Evolutionary conservation across 441 rosid species (phyloP), one percentile per base, ranked within the genome.

Genomic region (Francoa sonchifolia): DNA sequence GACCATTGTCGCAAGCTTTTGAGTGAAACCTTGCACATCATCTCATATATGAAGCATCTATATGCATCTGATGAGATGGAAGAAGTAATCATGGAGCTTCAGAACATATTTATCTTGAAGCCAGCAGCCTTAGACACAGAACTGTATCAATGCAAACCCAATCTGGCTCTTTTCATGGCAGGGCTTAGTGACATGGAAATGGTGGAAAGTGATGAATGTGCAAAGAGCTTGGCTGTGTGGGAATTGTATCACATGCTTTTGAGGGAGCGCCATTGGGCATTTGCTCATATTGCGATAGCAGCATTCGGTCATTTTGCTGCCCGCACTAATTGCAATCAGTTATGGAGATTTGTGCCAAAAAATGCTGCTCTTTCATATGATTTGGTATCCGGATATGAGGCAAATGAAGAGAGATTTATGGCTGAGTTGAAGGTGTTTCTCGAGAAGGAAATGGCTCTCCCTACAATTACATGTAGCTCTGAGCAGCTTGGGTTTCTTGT

Each of bases 231-330:
- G 22, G 77, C 88, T 3, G 74, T 75, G 28, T 75, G 88, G 82
- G 85, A 70, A 42, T 69, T 85, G 47, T 85, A 77, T 59, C 86
- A 73, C 55, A 60, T 79, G 79, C 67, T 82, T 31, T 57, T 89
- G 51, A 72, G 62, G 52, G 80, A 85, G 48, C 72, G 68, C 28
- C 88, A 85, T 50, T 89, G 96, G 96, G 86, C 80, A 37, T 60
- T 85, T 23, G 62, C 53, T 33, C 92, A 89, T 76, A 67, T 77
- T 32, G 78, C 88, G 12, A 38, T 81, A 5, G 62, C 69, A 47
- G 70, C 95, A 21, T 88, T 84, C 47, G 95, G 95, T 18, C 61
- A 79, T 55, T 88, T 88, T 52, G 80, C 95, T 32, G 82, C 84
- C 19, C 85, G 78, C 48, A 77, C 90, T 22, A 47, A 66, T 41